Conservation (phyloP, 148 eudicot species). For the Suaeda aralocaspica region DNA sequence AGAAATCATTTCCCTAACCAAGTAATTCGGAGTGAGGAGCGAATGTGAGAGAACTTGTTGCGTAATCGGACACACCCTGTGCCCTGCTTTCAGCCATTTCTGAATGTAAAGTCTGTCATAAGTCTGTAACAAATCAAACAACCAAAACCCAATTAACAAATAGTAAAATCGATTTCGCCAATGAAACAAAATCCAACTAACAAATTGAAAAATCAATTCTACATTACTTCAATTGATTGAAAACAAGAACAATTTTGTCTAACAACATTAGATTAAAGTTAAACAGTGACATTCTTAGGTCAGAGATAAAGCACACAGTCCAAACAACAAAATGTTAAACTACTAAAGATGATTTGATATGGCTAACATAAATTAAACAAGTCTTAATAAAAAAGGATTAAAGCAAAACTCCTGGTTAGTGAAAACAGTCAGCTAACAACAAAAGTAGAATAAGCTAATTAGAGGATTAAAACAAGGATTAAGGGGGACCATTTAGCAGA, state of each 20-base stretch:
- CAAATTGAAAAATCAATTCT: neutral
- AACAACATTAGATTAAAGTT: neutral
- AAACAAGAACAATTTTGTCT: neutral
- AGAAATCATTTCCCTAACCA: slow-evolving; percentile 62
- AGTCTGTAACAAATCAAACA: slow-evolving; percentile 47
- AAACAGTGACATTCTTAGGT: slow-evolving; percentile 13
- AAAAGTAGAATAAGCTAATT: slow-evolving; percentile 4
- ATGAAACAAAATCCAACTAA: neutral
- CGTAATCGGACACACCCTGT: slow-evolving; percentile 71
- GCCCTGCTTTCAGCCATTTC: slow-evolving; percentile 84
- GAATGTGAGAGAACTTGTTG: slow-evolving; percentile 90
- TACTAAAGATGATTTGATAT: neutral
- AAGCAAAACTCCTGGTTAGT: neutral
- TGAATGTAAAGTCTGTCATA: slow-evolving; percentile 79
- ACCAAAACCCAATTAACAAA: neutral
- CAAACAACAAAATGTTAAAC: neutral
- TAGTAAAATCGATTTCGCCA: neutral
- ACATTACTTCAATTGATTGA: neutral
- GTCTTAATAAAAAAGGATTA: neutral
- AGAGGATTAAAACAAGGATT: slow-evolving; percentile 2
- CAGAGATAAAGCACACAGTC: slow-evolving; percentile 9
- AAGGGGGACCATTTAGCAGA: slow-evolving; percentile 6
- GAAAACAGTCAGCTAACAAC: neutral
- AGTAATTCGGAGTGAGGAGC: slow-evolving; percentile 61
- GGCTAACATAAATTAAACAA: neutral